Conservation (phyloP, 2,329 filamentous ascomycete genomes). For the Hymenoscyphus infarciens region DNA sequence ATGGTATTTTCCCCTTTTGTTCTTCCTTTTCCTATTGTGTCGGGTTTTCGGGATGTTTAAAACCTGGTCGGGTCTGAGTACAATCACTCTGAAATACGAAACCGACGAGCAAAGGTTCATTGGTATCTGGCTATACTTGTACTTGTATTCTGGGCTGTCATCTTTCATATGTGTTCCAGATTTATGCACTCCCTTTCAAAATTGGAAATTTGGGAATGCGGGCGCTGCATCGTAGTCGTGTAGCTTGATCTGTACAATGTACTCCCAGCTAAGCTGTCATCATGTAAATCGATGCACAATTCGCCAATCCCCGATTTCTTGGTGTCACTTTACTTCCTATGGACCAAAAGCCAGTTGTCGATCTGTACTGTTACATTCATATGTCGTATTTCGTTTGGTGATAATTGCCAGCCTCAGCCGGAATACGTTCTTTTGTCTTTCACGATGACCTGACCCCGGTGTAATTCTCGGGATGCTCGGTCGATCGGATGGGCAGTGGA, state of each 20-base stretch:
- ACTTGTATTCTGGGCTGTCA: background rate
- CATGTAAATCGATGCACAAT: background rate
- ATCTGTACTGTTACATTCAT: background rate
- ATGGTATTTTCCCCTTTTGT: no score
- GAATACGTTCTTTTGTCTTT: background rate
- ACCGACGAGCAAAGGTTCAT: background rate
- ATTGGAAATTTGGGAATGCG: background rate
- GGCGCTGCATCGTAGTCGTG: background rate
- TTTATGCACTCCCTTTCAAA: background rate
- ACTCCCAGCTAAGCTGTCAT: background rate
- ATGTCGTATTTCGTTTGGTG: background rate
- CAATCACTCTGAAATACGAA: background rate
- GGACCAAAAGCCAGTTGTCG: background rate
- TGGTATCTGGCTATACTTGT: background rate
- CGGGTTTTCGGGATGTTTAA: background rate
- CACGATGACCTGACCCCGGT: background rate
- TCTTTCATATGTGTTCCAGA: background rate
- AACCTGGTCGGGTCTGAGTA: background rate
- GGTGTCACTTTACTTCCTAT: background rate
- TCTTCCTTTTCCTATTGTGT: background rate
- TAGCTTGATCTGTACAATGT: background rate
- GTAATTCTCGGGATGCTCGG: no score
- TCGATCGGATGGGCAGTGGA: background rate
- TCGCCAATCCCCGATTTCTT: background rate
- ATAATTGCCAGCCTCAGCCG: background rate